A percentile compares a stretch with the other conserved stretches of the same genome.
These are phyloP conservation scores for Fusarium hainanense DNA, from an alignment of 2,329 filamentous ascomycete species.

Conservation along the genomic window DNA sequence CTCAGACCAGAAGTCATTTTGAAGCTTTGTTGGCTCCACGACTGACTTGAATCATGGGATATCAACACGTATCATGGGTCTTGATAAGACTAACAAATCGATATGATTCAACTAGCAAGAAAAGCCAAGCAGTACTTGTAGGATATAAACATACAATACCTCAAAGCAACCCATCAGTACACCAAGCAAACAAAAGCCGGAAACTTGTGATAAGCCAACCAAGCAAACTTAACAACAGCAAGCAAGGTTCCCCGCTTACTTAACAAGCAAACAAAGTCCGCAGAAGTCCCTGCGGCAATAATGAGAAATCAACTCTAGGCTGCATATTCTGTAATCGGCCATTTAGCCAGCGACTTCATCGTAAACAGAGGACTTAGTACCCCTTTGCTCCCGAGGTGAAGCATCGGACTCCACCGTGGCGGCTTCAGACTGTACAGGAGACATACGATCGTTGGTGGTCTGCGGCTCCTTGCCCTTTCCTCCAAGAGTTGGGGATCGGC, in stretches of 20 bases:
- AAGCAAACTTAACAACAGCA: slow-evolving; percentile 7
- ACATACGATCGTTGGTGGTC: slow-evolving; percentile 17
- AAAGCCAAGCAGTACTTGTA: slow-evolving; percentile 12
- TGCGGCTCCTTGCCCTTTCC: slow-evolving; percentile 46
- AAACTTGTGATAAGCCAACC: slow-evolving; percentile 1
- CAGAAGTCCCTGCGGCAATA: background rate
- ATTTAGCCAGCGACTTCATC: slow-evolving; percentile 33
- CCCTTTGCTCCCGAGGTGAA: slow-evolving; percentile 14
- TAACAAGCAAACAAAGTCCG: background rate
- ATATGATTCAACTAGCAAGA: slow-evolving; percentile 24
- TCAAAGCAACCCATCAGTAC: slow-evolving; percentile 7
- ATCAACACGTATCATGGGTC: background rate
- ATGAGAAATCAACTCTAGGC: background rate
- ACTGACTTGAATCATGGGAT: background rate
- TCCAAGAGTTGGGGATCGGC: slow-evolving; percentile 40
- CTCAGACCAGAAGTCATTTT: background rate
- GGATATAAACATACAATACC: slow-evolving; percentile 30
- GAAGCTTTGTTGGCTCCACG: background rate
- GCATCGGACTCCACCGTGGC: slow-evolving; percentile 20
- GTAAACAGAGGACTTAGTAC: slow-evolving; percentile 30
- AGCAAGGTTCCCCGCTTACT: slow-evolving; percentile 4
- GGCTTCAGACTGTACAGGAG: slow-evolving; percentile 28
- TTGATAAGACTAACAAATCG: background rate
- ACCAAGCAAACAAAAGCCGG: slow-evolving; percentile 9
- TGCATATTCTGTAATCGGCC: background rate